phyloP scores from a whole-genome alignment of 371 early-diverging fungal species.

The Haplosporangium sp. region DNA sequence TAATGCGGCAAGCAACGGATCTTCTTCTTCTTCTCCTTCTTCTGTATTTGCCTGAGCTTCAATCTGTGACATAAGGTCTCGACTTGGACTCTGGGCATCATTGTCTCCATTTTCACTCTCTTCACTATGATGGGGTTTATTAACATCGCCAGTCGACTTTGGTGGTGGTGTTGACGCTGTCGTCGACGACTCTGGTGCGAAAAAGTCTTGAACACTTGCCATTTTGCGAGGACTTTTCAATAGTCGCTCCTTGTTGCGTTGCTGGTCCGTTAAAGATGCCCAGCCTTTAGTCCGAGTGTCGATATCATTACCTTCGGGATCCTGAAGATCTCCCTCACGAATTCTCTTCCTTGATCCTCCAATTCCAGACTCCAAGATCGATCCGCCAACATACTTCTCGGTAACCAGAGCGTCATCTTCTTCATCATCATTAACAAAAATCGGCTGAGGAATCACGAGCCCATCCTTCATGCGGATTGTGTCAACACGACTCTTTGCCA shows the following conservation, averaged over 20 bases:
- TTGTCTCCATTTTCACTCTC: constrained; percentile 3
- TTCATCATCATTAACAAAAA: constrained; percentile 40
- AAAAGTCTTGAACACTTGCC: constrained; percentile 43
- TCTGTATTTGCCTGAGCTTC: constrained; percentile 9
- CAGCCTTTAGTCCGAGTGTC: constrained; percentile 11
- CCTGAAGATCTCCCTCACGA: constrained; percentile 21
- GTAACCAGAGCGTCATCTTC: constrained; percentile 18
- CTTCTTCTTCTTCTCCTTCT: constrained; percentile 27
- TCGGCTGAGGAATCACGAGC: constrained; percentile 42
- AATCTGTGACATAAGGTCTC: constrained; percentile 20
- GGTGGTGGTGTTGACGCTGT: not conserved
- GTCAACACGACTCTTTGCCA: constrained; percentile 44
- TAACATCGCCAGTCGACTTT: not conserved
- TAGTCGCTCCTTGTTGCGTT: constrained; percentile 33
- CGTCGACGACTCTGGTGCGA: constrained; percentile 6
- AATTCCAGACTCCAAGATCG: constrained; percentile 5
- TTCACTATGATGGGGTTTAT: not conserved
- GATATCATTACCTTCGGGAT: not conserved
- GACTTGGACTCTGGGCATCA: constrained; percentile 26
- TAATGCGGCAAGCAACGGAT: constrained; percentile 32
- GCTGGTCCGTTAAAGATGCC: constrained; percentile 26
- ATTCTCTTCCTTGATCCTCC: constrained; percentile 42
- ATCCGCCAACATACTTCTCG: constrained; percentile 5
- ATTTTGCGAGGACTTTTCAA: constrained; percentile 47
- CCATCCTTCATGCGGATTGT: constrained; percentile 42